Evolutionary conservation across 163 green algal species (phyloP), one percentile per base, ranked within the genome.

Genomic region (Volvox carteri): DNA sequence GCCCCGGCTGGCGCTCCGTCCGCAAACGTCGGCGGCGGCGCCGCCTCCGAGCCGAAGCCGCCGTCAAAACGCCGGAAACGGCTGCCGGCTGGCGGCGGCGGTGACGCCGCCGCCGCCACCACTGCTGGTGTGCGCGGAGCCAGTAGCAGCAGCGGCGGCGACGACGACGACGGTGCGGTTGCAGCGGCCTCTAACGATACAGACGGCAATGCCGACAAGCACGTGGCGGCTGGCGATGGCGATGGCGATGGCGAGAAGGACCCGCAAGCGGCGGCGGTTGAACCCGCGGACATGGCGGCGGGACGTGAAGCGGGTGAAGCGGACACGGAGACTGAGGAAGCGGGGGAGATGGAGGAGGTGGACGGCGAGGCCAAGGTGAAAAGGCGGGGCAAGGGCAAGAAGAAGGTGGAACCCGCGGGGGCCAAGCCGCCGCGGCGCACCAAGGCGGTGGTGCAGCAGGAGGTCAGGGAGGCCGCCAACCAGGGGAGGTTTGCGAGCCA

Each of bases 361-460:
- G 50, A 46, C 46, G 74, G 4, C 28, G 74, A 83, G 46, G 46
- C 8, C 6, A 37, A 52, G 35, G 68, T 11, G 37, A 37, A 54
- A 4, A 12, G 18, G 37, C 35, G 33, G 74, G 46, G 46, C 7
- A 19, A 80, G 73, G 16, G 4, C 14, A 39, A 7, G 7, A n/a
- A 19, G 42, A n/a, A n/a, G 19, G 42, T 44, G 62, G n/a, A 41
- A n/a, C 19, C 8, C n/a, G 42, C 6, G 30, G 48, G 5, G 46
- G 46, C 44, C 46, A 88, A 80, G 81, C 9, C 46, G 6, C 65
- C 65, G 2, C 81, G 81, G 0, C 41, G 35, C 23, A 88, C 65
- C 67, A 88, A 88, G 48, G 81, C 81, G 0, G 25, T 48, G 30
- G 12, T 72, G 46, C 21, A 56, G 67, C 65, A 73, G 48, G 81